These are phyloP conservation scores for Goffeauzyma gilvescens DNA, from an alignment of 768 basidiomycete genomes.

Conservation along the genomic window DNA sequence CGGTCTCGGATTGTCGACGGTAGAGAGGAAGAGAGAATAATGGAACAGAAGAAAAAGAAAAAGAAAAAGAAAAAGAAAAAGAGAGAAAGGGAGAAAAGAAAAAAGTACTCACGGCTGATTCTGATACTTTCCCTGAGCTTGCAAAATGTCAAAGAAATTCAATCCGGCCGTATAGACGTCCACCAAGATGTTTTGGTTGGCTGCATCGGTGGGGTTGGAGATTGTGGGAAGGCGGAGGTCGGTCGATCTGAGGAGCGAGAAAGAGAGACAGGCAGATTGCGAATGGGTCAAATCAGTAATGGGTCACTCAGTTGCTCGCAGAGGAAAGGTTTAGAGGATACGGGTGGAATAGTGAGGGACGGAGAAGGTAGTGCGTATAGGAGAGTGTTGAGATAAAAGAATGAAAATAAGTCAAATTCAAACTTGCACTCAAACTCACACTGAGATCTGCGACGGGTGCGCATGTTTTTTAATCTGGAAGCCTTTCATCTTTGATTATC, in stretches of 20 bases:
- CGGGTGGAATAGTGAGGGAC: too few relatives aligned
- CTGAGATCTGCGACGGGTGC: constrained; percentile 47
- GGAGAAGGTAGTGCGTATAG: too few relatives aligned
- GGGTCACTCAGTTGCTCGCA: too few relatives aligned
- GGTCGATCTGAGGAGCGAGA: constrained; percentile 18
- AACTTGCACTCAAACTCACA: constrained; percentile 25
- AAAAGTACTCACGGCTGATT: constrained; percentile 18
- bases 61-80: background rate
- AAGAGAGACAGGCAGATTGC: too few relatives aligned
- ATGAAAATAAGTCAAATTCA: background rate
- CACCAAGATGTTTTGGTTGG: constrained; percentile 45
- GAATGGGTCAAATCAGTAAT: too few relatives aligned
- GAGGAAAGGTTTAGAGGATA: too few relatives aligned
- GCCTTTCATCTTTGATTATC: constrained; percentile 73
- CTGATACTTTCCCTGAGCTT: constrained; percentile 80
- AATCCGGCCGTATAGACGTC: constrained; percentile 57
- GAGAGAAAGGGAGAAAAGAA: background rate
- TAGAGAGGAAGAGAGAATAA: background rate
- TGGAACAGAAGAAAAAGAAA: background rate
- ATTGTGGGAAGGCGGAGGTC: constrained; percentile 45
- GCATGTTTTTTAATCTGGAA: constrained; percentile 53
- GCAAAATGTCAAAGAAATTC: constrained; percentile 69
- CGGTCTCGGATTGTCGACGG: background rate
- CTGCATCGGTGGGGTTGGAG: too few relatives aligned
- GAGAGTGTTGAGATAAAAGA: background rate